Percentiles rank a stretch among this genome's conserved stretches.
Evolutionary conservation across 495 filamentous ascomycete species (phyloP).

Genomic region (Penicillium psychrofluorescens): DNA sequence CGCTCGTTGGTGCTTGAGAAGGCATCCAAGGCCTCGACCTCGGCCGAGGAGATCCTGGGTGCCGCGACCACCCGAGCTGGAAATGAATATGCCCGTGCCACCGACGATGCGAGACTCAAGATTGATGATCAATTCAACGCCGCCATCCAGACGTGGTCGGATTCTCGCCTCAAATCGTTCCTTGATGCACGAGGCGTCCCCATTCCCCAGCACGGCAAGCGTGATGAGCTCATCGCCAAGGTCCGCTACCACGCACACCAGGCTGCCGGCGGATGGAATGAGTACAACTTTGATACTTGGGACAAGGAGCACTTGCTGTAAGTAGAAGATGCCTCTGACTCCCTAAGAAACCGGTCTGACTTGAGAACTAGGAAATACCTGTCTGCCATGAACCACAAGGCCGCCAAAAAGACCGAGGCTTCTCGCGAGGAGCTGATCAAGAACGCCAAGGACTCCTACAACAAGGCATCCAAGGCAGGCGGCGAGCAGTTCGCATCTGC

Average conservation of each 20-base stretch:
- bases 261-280: conserved; percentile 61
- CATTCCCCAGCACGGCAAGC: conserved; percentile 68
- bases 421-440: conserved; percentile 67
- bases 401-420: conserved; percentile 53
- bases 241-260: conserved; percentile 68
- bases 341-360: conserved; percentile 9
- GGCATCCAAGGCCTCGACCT: conserved; percentile 41
- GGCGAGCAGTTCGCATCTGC: conserved; percentile 64
- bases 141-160: conserved; percentile 61
- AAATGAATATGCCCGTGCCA: conserved; percentile 70
- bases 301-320: conserved; percentile 68
- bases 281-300: conserved; percentile 83
- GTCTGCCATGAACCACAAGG: conserved; percentile 59
- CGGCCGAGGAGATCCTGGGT: conserved; percentile 53
- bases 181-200: conserved; percentile 49
- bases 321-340: conserved; percentile 6
- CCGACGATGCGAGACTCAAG: conserved; percentile 58
- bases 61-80: conserved; percentile 79
- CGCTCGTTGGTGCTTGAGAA: conserved; percentile 66
- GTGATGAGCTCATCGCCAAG: conserved; percentile 69
- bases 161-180: conserved; percentile 68
- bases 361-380: conserved; percentile 53
- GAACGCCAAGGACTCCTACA: conserved; percentile 64
- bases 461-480: conserved; percentile 61
- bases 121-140: conserved; percentile 60